phyloP scores from a whole-genome alignment of 495 filamentous ascomycete species.

The Aspergillus incahuasiensis region DNA sequence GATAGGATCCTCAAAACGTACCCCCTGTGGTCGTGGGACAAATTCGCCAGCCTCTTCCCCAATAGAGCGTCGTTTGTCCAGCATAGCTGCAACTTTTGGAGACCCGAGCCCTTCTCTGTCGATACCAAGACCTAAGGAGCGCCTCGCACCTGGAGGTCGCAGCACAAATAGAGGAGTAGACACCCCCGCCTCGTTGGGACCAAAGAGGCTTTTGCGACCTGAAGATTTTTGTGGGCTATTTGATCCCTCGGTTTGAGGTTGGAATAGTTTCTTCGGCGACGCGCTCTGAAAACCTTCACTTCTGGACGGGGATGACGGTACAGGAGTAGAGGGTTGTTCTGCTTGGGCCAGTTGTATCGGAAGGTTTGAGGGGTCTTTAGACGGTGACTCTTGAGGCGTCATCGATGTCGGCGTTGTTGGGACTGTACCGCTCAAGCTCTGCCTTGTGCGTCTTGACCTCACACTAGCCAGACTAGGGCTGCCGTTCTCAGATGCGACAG shows the following conservation, averaged over 20 bases:
- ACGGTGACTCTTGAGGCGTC: conserved; percentile 30
- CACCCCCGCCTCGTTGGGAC: conserved; percentile 52
- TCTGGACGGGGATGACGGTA: conserved; percentile 48
- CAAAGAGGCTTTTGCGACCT: conserved; percentile 50
- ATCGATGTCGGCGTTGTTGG: conserved; percentile 43
- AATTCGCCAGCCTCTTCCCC: conserved; percentile 61
- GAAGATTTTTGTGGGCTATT: conserved; percentile 33
- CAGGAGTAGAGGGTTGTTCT: conserved; percentile 46
- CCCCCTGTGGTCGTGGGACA: conserved; percentile 45
- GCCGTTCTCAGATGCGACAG: conserved; percentile 53
- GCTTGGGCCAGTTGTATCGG: conserved; percentile 46
- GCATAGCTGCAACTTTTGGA: conserved; percentile 65
- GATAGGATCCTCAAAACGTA: conserved; percentile 64
- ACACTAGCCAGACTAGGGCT: conserved; percentile 56
- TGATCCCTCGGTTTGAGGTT: conserved; percentile 42
- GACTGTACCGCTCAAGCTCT: conserved; percentile 37
- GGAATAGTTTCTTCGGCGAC: conserved; percentile 53
- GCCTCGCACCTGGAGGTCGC: conserved; percentile 56
- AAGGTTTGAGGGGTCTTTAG: conserved; percentile 46
- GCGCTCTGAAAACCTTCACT: conserved; percentile 42
- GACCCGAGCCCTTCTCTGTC: conserved; percentile 75
- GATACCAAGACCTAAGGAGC: conserved; percentile 69
- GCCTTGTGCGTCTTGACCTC: conserved; percentile 49
- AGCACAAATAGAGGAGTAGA: conserved; percentile 61
- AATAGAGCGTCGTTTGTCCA: conserved; percentile 69